Conservation (phyloP, 352 stramenopile genomes). For the Halophytophthora polymorphica region DNA sequence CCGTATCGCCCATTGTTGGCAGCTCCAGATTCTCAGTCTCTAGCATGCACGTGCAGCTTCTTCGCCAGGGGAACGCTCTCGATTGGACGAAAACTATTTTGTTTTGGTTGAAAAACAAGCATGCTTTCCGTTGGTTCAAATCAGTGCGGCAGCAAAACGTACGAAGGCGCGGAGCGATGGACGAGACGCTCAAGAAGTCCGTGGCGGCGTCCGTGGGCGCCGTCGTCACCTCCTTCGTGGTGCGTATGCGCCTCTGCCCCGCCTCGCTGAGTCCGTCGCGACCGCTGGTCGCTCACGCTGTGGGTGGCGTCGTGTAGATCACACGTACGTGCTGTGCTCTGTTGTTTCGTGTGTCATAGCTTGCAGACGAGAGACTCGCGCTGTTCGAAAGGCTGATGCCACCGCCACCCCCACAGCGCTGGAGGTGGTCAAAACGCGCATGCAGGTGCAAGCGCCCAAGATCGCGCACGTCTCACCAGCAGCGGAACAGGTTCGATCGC, state of each 20-base stretch:
- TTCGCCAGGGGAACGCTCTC: no score
- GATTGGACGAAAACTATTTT: no score
- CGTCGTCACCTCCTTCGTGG: constrained; percentile 66
- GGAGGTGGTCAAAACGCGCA: constrained; percentile 83
- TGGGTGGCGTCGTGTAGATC: constrained; percentile 31
- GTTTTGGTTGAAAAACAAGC: no score
- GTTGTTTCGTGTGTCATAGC: neutral
- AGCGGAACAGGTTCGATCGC: constrained; percentile 48
- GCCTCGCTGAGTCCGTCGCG: neutral
- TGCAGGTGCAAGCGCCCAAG: constrained; percentile 70
- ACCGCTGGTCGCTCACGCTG: neutral
- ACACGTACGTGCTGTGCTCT: constrained; percentile 43
- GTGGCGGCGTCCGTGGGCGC: constrained; percentile 58
- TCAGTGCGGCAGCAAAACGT: no score
- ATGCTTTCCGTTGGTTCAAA: no score
- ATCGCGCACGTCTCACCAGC: constrained; percentile 45
- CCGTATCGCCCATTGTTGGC: no score
- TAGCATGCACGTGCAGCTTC: no score
- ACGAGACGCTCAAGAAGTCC: constrained; percentile 70
- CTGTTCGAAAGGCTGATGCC: neutral
- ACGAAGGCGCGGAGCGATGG: constrained; percentile 25
- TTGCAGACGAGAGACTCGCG: neutral
- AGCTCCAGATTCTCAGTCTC: no score
- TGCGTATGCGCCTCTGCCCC: constrained; percentile 18
- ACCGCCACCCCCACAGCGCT: constrained; percentile 37